Percentiles rank a stretch among this genome's conserved stretches.
These are phyloP conservation scores for Cryptosporidium bovis DNA, from an alignment of 169 alveolate species.

Conservation along the genomic window DNA sequence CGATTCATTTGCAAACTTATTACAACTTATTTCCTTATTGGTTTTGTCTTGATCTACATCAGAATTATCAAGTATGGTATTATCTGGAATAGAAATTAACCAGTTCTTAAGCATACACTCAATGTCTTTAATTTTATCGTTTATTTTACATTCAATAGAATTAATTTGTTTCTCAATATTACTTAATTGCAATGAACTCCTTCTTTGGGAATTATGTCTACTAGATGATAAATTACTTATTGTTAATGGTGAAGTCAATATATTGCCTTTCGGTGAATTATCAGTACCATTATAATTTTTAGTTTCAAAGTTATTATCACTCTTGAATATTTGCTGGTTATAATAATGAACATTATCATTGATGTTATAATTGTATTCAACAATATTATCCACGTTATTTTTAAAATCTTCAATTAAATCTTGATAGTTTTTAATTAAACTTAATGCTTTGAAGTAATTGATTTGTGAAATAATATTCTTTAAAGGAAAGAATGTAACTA, in stretches of 20 bases:
- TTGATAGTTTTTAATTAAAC: neutral
- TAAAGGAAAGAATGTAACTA: slow-evolving; percentile 31
- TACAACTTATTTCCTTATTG: neutral
- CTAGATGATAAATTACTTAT: neutral
- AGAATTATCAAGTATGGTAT: neutral
- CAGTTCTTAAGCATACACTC: slow-evolving; percentile 11
- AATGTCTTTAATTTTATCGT: neutral
- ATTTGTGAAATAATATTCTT: slow-evolving; percentile 26
- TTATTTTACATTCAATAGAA: neutral
- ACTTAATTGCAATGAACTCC: slow-evolving; percentile 18
- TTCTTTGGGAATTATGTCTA: slow-evolving; percentile 18
- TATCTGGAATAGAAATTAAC: slow-evolving; percentile 5
- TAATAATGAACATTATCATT: neutral
- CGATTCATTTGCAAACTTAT: too few species aligned
- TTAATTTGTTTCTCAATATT: slow-evolving; percentile 24
- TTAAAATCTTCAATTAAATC: slow-evolving; percentile 8
- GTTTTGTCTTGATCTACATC: neutral
- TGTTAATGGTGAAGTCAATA: slow-evolving; percentile 16
- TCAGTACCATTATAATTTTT: neutral
- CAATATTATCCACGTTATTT: neutral
- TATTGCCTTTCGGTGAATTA: slow-evolving; percentile 9
- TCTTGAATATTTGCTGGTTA: neutral
- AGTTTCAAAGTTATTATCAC: slow-evolving; percentile 19
- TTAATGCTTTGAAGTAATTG: slow-evolving; percentile 29
- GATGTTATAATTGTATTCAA: too few species aligned